phyloP scores from a whole-genome alignment of 148 eudicot species.

The Euryodendron excelsum region DNA sequence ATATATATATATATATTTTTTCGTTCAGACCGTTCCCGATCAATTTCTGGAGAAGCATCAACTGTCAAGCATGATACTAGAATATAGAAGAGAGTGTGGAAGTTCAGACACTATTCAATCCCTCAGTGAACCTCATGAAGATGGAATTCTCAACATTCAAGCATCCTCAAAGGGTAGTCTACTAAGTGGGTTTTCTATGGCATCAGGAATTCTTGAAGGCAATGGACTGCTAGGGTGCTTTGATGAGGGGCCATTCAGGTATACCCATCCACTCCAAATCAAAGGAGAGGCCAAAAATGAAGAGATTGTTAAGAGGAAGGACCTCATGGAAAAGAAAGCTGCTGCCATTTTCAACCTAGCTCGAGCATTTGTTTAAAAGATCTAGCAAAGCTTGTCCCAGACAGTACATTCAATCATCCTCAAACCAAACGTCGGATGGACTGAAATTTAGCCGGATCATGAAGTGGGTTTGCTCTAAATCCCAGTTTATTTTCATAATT shows the following conservation, averaged over 20 bases:
- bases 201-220: constrained; percentile 23
- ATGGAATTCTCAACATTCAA: constrained; percentile 25
- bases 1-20: too few species aligned
- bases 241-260: constrained; percentile 19
- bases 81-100: constrained; percentile 72
- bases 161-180: too few species aligned
- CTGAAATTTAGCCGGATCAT: too few species aligned
- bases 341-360: constrained; percentile 14
- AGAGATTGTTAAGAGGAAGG: constrained; percentile 72
- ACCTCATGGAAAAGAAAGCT: constrained; percentile 56
- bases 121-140: constrained; percentile 43
- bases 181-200: constrained; percentile 33
- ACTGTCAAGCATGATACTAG: constrained; percentile 44
- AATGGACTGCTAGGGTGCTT: constrained; percentile 25
- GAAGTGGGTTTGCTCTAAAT: too few species aligned
- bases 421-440: too few species aligned
- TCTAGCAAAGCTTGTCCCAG: too few species aligned
- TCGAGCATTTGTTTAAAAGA: too few species aligned
- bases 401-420: too few species aligned
- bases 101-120: constrained; percentile 59
- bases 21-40: constrained; percentile 44
- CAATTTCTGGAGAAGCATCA: constrained; percentile 51
- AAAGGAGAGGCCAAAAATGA: constrained; percentile 36
- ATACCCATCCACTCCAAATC: constrained; percentile 39
- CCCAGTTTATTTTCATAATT: too few species aligned